Percentiles rank a stretch among this genome's conserved stretches.
Conservation (phyloP, 805 yeast genomes). For the Blastobotrys terrestris region DNA sequence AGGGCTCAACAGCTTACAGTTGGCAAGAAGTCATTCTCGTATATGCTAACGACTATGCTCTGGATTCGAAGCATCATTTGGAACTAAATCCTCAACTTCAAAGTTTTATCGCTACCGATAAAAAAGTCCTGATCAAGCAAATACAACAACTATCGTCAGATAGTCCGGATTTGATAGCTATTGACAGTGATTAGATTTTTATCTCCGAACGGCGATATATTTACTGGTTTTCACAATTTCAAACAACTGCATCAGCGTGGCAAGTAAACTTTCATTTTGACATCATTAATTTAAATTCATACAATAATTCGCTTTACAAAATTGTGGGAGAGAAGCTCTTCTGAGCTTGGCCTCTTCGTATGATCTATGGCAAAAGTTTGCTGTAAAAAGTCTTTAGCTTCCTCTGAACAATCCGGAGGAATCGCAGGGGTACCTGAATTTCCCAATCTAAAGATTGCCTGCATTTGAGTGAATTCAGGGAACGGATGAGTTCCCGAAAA, state of each 20-base stretch:
- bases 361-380: conserved; percentile 73
- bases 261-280: neutral
- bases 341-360: conserved; percentile 66
- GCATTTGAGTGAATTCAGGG: conserved; percentile 93
- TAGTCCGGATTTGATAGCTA: neutral
- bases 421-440: conserved; percentile 69
- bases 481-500: conserved; percentile 94
- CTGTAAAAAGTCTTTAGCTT: conserved; percentile 58
- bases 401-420: conserved; percentile 59
- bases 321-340: conserved; percentile 58
- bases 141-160: neutral
- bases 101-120: conserved; percentile 12
- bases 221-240: too few relatives aligned
- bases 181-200: neutral
- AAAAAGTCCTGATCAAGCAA: conserved; percentile 10
- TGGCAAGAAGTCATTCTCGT: conserved; percentile 15
- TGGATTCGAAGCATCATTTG: conserved; percentile 8
- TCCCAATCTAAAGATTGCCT: conserved; percentile 92
- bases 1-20: conserved; percentile 11
- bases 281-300: neutral
- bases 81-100: conserved; percentile 9
- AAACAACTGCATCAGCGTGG: neutral
- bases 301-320: conserved; percentile 33
- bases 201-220: too few relatives aligned
- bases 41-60: conserved; percentile 17